Evolutionary conservation across 2,329 filamentous ascomycete species (phyloP).

Genomic region (Amesomyces nigricolor): DNA sequence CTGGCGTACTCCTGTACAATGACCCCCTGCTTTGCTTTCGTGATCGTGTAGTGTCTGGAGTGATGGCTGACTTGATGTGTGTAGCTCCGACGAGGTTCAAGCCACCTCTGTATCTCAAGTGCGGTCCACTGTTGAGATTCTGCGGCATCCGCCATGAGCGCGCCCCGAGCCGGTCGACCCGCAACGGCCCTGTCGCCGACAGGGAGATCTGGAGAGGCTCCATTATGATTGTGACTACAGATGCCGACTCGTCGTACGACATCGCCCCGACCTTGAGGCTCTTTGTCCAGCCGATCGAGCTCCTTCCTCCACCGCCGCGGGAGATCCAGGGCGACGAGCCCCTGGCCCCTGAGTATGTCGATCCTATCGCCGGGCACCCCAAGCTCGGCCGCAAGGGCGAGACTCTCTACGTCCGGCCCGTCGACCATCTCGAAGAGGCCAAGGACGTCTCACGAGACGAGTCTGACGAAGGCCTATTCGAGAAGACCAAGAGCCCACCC

Average conservation of each 20-base stretch:
- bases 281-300: slow-evolving; percentile 79
- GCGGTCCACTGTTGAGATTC: slow-evolving; percentile 84
- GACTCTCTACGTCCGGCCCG: slow-evolving; percentile 80
- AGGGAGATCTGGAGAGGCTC: slow-evolving; percentile 87
- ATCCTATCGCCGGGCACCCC: slow-evolving; percentile 80
- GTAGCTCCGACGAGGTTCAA: slow-evolving; percentile 65
- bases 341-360: slow-evolving; percentile 75
- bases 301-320: slow-evolving; percentile 71
- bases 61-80: slow-evolving; percentile 15
- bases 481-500: slow-evolving; percentile 53
- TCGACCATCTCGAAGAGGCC: slow-evolving; percentile 76
- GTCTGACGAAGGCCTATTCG: slow-evolving; percentile 77
- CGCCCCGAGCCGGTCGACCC: slow-evolving; percentile 35
- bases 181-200: slow-evolving; percentile 39
- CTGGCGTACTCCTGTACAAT: slow-evolving; percentile 20
- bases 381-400: slow-evolving; percentile 81
- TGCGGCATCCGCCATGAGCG: slow-evolving; percentile 71
- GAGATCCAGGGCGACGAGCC: slow-evolving; percentile 58
- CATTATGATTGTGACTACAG: slow-evolving; percentile 90
- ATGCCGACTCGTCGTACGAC: slow-evolving; percentile 75
- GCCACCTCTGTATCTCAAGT: slow-evolving; percentile 78
- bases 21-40: slow-evolving; percentile 12
- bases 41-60: slow-evolving; percentile 10
- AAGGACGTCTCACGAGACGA: slow-evolving; percentile 75
- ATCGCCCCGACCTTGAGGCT: slow-evolving; percentile 73